phyloP scores from a whole-genome alignment of 257 asterid genomes.

The Solanum neorickii region DNA sequence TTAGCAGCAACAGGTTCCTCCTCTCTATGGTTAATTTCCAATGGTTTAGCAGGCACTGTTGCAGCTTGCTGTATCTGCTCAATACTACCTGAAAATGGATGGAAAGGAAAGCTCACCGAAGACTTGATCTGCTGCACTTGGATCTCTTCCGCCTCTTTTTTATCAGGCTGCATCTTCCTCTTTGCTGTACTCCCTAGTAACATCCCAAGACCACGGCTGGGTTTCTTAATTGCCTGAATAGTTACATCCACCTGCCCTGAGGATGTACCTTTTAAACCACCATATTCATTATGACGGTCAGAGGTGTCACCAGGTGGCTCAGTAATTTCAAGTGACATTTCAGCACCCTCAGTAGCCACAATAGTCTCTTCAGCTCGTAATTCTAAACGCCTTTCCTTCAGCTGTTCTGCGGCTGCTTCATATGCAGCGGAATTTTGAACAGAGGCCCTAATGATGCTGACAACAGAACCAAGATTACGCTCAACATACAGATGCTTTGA shows the following conservation, averaged over 20 bases:
- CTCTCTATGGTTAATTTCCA: not conserved
- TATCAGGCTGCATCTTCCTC: conserved; percentile 61
- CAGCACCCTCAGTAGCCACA: conserved; percentile 33
- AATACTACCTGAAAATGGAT: conserved; percentile 33
- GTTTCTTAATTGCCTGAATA: conserved; percentile 67
- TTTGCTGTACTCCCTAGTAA: conserved; percentile 63
- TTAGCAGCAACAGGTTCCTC: conserved; percentile 6
- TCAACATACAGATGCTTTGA: conserved; percentile 76
- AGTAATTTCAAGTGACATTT: conserved; percentile 29
- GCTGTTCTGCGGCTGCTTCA: conserved; percentile 53
- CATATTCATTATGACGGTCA: conserved; percentile 4
- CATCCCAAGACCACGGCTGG: conserved; percentile 78
- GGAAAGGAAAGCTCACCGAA: conserved; percentile 66
- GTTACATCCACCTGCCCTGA: conserved; percentile 44
- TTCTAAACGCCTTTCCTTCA: conserved; percentile 50
- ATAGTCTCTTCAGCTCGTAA: conserved; percentile 25
- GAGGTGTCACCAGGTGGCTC: conserved; percentile 12
- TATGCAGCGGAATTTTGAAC: conserved; percentile 64
- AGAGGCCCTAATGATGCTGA: conserved; percentile 69
- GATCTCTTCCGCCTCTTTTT: conserved; percentile 31
- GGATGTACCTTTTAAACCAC: conserved; percentile 1
- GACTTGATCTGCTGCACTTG: conserved; percentile 79
- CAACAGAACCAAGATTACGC: conserved; percentile 63
- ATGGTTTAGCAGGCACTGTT: not conserved
- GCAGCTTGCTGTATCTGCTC: conserved; percentile 15